These are phyloP conservation scores for Daldinia childiae DNA, from an alignment of 495 filamentous ascomycete species.

Conservation along the genomic window DNA sequence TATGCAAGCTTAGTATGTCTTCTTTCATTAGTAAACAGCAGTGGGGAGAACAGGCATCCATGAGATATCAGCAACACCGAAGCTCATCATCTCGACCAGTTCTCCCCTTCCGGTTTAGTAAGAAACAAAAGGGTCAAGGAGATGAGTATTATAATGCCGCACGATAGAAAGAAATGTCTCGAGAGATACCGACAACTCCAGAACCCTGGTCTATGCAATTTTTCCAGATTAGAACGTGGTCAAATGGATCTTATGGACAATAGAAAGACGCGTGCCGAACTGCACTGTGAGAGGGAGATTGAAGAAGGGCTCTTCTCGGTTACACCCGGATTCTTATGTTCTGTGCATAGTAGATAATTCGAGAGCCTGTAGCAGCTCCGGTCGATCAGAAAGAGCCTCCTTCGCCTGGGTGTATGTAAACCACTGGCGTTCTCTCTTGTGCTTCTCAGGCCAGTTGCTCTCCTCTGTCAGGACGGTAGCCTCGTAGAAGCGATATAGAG, in stretches of 20 bases:
- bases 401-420: conserved; percentile 84
- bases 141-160: conserved; percentile 28
- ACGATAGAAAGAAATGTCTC: conserved; percentile 32
- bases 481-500: conserved; percentile 89
- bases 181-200: conserved; percentile 45
- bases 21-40: conserved; percentile 28
- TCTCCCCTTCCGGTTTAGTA: conserved; percentile 3
- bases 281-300: conserved; percentile 17
- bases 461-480: conserved; percentile 84
- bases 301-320: conserved; percentile 13
- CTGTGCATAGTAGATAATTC: conserved; percentile 77
- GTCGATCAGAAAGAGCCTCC: conserved; percentile 75
- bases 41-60: neutral
- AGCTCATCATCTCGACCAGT: conserved; percentile 3
- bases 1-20: conserved; percentile 45
- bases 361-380: conserved; percentile 88
- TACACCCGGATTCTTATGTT: conserved; percentile 23
- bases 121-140: conserved; percentile 17
- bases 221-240: conserved; percentile 24
- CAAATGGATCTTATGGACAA: conserved; percentile 35
- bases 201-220: conserved; percentile 46
- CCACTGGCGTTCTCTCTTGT: conserved; percentile 91
- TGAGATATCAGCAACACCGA: conserved; percentile 13
- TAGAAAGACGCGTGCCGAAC: conserved; percentile 22
- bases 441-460: conserved; percentile 88